Evolutionary conservation across 202 grass and related monocot species (phyloP).

Genomic region (Zizania palustris): DNA sequence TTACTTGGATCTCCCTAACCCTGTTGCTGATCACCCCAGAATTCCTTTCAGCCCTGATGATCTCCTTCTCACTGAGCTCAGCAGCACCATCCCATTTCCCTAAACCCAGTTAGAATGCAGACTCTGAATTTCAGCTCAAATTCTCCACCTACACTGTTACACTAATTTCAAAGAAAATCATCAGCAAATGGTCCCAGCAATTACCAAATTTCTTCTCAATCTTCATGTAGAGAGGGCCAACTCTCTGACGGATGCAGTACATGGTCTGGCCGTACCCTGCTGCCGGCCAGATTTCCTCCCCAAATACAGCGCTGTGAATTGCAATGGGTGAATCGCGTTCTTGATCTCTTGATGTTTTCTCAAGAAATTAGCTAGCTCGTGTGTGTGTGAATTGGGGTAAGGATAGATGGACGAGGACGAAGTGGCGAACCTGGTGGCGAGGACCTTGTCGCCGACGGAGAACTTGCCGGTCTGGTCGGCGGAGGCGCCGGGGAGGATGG

Average conservation of each 20-base stretch:
- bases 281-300: slow-evolving; percentile 90
- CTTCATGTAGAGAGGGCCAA: slow-evolving; percentile 83
- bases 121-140: slow-evolving; percentile 3
- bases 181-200: slow-evolving; percentile 44
- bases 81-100: slow-evolving; percentile 51
- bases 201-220: slow-evolving; percentile 83
- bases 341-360: background rate
- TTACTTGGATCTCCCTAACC: slow-evolving; percentile 94
- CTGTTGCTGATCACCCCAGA: slow-evolving; percentile 80
- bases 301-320: slow-evolving; percentile 69
- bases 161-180: background rate
- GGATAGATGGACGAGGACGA: background rate
- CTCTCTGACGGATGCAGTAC: slow-evolving; percentile 89
- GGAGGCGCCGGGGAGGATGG: slow-evolving; percentile 61
- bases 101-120: slow-evolving; percentile 35
- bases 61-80: slow-evolving; percentile 91
- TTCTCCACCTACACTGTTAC: slow-evolving; percentile 1
- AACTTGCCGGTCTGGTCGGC: slow-evolving; percentile 67
- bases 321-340: background rate
- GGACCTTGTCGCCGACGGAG: slow-evolving; percentile 86
- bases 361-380: background rate
- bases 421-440: slow-evolving; percentile 67
- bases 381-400: background rate
- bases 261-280: slow-evolving; percentile 92
- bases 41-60: slow-evolving; percentile 94